Conservation (phyloP, 2,329 filamentous ascomycete species). For the Fusarium hostae region DNA sequence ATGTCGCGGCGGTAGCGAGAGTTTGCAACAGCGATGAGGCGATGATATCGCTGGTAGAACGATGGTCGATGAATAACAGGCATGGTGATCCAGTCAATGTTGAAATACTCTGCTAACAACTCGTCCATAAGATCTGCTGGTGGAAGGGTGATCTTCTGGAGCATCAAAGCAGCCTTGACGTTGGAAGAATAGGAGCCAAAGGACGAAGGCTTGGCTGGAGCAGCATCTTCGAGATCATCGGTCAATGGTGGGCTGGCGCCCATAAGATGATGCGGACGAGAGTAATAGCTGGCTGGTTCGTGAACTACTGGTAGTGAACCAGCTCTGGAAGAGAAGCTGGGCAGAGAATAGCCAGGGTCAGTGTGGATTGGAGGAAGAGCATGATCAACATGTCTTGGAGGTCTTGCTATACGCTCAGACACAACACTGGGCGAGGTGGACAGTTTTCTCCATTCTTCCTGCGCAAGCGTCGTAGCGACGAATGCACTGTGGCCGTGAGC, state of each 20-base stretch:
- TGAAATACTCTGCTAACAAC: constrained; percentile 41
- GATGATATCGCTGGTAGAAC: constrained; percentile 43
- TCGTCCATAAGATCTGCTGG: constrained; percentile 44
- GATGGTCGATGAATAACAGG: constrained; percentile 40
- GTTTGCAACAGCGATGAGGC: constrained; percentile 43
- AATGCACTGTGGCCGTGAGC: constrained; percentile 28
- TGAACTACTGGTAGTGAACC: constrained; percentile 33
- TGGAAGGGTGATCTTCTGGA: constrained; percentile 43
- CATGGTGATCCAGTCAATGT: constrained; percentile 42
- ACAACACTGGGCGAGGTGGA: constrained; percentile 32
- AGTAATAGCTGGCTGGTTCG: constrained; percentile 35
- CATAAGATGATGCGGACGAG: constrained; percentile 33
- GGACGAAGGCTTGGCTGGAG: constrained; percentile 35
- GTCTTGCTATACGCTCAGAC: constrained; percentile 31
- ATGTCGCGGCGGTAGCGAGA: constrained; percentile 45
- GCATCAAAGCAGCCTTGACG: constrained; percentile 42
- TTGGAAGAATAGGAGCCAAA: constrained; percentile 47
- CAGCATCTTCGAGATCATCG: constrained; percentile 43
- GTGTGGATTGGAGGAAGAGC: constrained; percentile 38
- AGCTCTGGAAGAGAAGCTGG: constrained; percentile 19
- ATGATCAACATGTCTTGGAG: constrained; percentile 29
- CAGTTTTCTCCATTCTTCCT: constrained; percentile 40
- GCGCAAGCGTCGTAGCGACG: constrained; percentile 29
- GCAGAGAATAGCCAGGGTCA: constrained; percentile 28
- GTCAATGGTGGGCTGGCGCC: constrained; percentile 43